These are phyloP conservation scores for Juglanconis sp. DNA, from an alignment of 2,329 filamentous ascomycete species.

Conservation along the genomic window DNA sequence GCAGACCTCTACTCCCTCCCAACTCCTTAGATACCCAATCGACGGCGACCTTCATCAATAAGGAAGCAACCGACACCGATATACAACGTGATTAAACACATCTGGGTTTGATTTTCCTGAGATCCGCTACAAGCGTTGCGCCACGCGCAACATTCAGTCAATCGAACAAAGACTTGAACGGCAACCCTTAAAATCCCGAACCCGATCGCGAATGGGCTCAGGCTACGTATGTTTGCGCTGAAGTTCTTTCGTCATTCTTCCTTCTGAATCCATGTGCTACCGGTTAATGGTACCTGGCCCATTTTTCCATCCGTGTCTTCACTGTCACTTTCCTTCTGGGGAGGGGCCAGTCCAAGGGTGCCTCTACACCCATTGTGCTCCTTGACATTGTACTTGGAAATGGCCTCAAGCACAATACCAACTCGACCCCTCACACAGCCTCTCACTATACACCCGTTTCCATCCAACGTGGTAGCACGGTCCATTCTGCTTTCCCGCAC, in stretches of 20 bases:
- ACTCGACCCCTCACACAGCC: not conserved
- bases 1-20: not conserved
- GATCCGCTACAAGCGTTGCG: not conserved
- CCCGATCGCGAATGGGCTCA: not conserved
- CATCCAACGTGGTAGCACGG: not conserved
- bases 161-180: not conserved
- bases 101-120: not conserved
- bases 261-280: not conserved
- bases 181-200: not conserved
- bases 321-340: not conserved
- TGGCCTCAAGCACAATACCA: not conserved
- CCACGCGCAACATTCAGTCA: not conserved
- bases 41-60: not conserved
- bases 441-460: not conserved
- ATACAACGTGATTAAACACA: not conserved
- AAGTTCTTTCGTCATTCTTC: too few relatives aligned
- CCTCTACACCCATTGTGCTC: not conserved
- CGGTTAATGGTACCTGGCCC: not conserved
- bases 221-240: not conserved
- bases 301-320: not conserved
- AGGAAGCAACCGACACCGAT: not conserved
- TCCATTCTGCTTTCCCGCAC: not conserved
- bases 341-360: not conserved
- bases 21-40: constrained; percentile 3
- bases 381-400: constrained; percentile 5